Evolutionary conservation across 2,329 filamentous ascomycete genomes (phyloP).

Genomic region (Ophiognomonia clavigignenti-juglandacearum): DNA sequence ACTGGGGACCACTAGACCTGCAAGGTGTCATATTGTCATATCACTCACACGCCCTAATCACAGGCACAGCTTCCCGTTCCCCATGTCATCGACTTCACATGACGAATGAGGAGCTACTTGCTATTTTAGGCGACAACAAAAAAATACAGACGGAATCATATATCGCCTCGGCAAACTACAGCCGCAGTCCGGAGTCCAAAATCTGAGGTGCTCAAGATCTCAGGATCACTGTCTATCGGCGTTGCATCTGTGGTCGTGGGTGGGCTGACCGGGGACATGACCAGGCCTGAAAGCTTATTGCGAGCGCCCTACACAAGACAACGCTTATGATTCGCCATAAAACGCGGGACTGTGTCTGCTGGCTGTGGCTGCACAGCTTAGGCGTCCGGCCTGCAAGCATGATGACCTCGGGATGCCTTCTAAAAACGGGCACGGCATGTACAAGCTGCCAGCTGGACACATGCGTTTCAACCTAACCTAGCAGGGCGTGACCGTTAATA

Average conservation of each 20-base stretch:
- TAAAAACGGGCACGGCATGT: too few relatives aligned
- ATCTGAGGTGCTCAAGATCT: constrained; percentile 8
- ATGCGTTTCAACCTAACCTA: not conserved
- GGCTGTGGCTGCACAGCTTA: not conserved
- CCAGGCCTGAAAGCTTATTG: constrained; percentile 6
- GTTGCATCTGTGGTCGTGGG: constrained; percentile 4
- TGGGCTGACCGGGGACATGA: not conserved
- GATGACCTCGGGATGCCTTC: not conserved
- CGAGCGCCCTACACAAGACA: not conserved
- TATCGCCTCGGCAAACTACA: constrained; percentile 2
- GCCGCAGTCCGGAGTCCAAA: constrained; percentile 2
- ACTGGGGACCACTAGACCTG: constrained; percentile 7
- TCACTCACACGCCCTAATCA: not conserved
- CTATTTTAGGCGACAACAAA: constrained; percentile 11
- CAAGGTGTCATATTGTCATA: constrained; percentile 2
- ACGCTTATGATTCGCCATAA: constrained; percentile 11
- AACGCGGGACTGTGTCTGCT: constrained; percentile 3
- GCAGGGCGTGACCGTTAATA: constrained; percentile 1
- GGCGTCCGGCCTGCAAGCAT: not conserved
- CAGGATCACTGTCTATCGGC: constrained; percentile 8
- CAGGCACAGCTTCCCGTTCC: not conserved
- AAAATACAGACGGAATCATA: not conserved
- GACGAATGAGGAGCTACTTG: constrained; percentile 5
- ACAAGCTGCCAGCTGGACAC: too few relatives aligned
- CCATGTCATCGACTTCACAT: not conserved